Base-by-base conservation (phyloP, 441 rosid species). In the Populus hybrid region DNA sequence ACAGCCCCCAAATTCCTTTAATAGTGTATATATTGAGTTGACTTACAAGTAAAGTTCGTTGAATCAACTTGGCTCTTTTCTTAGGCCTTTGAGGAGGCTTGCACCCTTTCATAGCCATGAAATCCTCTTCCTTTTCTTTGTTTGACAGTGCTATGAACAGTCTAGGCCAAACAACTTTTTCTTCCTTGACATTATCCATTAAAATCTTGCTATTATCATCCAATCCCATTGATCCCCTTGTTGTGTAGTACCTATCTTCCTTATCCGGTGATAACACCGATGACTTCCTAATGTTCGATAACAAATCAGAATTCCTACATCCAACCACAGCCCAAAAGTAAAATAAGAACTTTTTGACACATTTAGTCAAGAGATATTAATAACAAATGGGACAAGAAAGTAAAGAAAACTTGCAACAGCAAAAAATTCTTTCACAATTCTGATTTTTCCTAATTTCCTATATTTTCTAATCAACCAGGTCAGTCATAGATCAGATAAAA, bases 71-170 rank as follows among this genome's bases (percentile, higher is more conserved):
- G 59, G 97, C 95, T 78, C 98, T 83, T 78, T 92, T 92, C 82
- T 91, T 91, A 26, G 98, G 98, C 83, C 97, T 83, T 75, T 90
- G 97, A 78, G 98, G 89, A 77, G 85, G 97, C 78, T 90, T 94
- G 76, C 98, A 94, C 21, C 98, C 98, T 88, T 94, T 94, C 97
- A 94, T 89, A 30, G 94, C 93, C 91, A 92, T 83, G 82, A 91
- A 92, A 87, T 92, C 97, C 80, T 91, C 97, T 84, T 94, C 98
- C 84, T 93, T 94, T 83, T 92, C 97, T 87, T 94, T 94, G 83
- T 80, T 91, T 5, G 98, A 94, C 84, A 94, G 79, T 61, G 94
- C 61, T 19, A 85, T 76, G 78, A 86, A 89, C 76, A 94, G 82
- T 78, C 81, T 92, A 24, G 97, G 97, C 97, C 97, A 92, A 61